phyloP scores from a whole-genome alignment of 495 filamentous ascomycete species.

The Podospora anserina region DNA sequence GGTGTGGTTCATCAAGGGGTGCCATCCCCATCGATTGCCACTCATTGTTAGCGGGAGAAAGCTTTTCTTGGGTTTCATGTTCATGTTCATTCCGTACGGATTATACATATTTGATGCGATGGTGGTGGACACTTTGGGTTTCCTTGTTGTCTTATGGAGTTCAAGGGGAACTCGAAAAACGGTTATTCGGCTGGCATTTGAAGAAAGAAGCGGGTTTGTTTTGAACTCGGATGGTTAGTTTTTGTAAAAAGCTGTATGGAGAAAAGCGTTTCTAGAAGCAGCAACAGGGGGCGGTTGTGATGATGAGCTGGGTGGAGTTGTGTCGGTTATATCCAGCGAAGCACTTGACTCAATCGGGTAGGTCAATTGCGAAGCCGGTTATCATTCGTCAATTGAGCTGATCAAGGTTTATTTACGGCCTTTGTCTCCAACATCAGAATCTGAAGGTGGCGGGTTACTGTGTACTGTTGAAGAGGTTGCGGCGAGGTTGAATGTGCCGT shows the following conservation, averaged over 20 bases:
- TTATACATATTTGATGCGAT: neutral
- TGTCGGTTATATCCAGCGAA: neutral
- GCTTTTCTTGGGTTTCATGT: neutral
- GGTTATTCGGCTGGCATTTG: neutral
- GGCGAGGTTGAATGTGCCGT: neutral
- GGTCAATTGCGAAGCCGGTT: neutral
- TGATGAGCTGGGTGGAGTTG: neutral
- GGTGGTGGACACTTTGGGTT: neutral
- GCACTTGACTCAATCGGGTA: neutral
- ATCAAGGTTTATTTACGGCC: neutral
- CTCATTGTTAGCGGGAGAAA: neutral
- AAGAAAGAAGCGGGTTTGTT: neutral
- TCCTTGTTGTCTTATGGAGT: neutral
- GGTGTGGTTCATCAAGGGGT: neutral
- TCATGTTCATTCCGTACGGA: neutral
- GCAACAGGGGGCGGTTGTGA: neutral
- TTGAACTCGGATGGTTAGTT: neutral
- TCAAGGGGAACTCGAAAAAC: neutral
- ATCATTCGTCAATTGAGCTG: neutral
- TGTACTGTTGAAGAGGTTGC: neutral
- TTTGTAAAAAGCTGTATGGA: neutral
- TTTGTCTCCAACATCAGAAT: conserved; percentile 6
- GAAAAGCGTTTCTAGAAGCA: neutral
- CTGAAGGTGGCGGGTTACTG: conserved; percentile 12
- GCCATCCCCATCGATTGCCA: neutral